These are phyloP conservation scores for Candida nemodendra DNA, from an alignment of 805 yeast genomes.

Conservation along the genomic window DNA sequence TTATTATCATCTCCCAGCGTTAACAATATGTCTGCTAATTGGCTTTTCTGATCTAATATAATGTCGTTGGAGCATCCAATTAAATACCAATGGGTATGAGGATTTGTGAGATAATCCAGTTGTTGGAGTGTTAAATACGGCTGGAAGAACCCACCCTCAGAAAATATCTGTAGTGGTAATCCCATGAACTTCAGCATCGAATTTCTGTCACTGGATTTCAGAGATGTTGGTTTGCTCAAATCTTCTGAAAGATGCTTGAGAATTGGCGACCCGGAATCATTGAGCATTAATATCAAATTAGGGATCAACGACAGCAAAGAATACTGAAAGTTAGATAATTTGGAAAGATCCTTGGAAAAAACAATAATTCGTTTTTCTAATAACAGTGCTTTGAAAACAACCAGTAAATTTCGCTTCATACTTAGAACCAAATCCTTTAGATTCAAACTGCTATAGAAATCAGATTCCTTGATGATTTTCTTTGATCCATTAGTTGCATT, in stretches of 20 bases:
- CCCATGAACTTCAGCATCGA: slow-evolving; percentile 82
- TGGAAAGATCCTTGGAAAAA: slow-evolving; percentile 77
- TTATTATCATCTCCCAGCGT: slow-evolving; percentile 51
- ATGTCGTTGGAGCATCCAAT: slow-evolving; percentile 89
- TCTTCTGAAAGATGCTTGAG: slow-evolving; percentile 50
- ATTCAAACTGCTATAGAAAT: slow-evolving; percentile 71
- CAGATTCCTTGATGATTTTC: slow-evolving; percentile 48
- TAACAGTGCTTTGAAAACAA: slow-evolving; percentile 72
- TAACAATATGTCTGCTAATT: slow-evolving; percentile 67
- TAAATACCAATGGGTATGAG: slow-evolving; percentile 60
- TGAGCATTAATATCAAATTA: slow-evolving; percentile 65
- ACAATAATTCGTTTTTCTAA: slow-evolving; percentile 73
- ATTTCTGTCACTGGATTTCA: slow-evolving; percentile 73
- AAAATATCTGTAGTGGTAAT: slow-evolving; percentile 82
- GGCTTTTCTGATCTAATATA: slow-evolving; percentile 60
- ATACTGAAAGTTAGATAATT: slow-evolving; percentile 78
- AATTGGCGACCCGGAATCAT: slow-evolving; percentile 78
- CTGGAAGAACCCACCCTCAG: slow-evolving; percentile 81
- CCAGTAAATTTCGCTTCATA: slow-evolving; percentile 58
- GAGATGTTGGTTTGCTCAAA: slow-evolving; percentile 58
- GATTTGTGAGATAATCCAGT: slow-evolving; percentile 63
- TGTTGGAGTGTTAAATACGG: slow-evolving; percentile 97
- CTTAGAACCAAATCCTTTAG: slow-evolving; percentile 61
- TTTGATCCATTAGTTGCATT: slow-evolving; percentile 13
- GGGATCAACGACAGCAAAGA: slow-evolving; percentile 84